Conservation (phyloP, 2,329 filamentous ascomycete species). For the Venturia effusa region DNA sequence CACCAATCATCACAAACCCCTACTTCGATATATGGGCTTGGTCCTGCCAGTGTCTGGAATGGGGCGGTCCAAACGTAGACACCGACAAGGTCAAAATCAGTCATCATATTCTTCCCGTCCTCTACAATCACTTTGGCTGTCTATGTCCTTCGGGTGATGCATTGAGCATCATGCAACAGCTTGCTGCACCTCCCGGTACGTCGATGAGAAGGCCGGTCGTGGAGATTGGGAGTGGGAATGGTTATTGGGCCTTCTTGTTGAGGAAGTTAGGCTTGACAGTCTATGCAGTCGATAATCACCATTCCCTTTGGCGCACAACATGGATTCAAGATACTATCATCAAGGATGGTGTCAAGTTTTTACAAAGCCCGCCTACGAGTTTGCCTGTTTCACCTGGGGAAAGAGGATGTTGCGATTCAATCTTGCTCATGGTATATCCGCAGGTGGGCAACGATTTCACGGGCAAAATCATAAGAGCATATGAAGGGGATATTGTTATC, state of each 20-base stretch:
- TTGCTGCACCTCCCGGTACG: slow-evolving; percentile 28
- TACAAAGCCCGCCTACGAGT: slow-evolving; percentile 33
- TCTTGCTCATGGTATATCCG: slow-evolving; percentile 63
- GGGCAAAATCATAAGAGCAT: slow-evolving; percentile 48
- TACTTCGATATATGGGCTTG: slow-evolving; percentile 59
- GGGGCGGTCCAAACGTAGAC: slow-evolving; percentile 48
- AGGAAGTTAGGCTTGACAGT: slow-evolving; percentile 46
- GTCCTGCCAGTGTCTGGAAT: slow-evolving; percentile 52
- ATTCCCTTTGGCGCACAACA: slow-evolving; percentile 55
- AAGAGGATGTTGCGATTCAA: slow-evolving; percentile 32
- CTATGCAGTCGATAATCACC: slow-evolving; percentile 54
- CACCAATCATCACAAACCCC: slow-evolving; percentile 46
- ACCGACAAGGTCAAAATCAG: slow-evolving; percentile 43
- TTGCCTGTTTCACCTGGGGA: slow-evolving; percentile 22
- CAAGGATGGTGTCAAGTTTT: slow-evolving; percentile 48
- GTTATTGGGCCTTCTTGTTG: slow-evolving; percentile 67
- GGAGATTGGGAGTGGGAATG: slow-evolving; percentile 61
- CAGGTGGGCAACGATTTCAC: slow-evolving; percentile 60
- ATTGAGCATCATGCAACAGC: slow-evolving; percentile 46
- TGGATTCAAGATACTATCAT: slow-evolving; percentile 60
- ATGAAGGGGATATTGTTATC: slow-evolving; percentile 52
- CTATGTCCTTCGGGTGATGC: slow-evolving; percentile 57
- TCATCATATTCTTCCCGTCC: slow-evolving; percentile 59
- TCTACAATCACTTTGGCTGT: slow-evolving; percentile 74
- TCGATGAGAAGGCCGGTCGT: slow-evolving; percentile 38